Percentiles rank a stretch among this genome's conserved stretches.
phyloP scores from a whole-genome alignment of 345 rosid species.

The Barbarea vulgaris region DNA sequence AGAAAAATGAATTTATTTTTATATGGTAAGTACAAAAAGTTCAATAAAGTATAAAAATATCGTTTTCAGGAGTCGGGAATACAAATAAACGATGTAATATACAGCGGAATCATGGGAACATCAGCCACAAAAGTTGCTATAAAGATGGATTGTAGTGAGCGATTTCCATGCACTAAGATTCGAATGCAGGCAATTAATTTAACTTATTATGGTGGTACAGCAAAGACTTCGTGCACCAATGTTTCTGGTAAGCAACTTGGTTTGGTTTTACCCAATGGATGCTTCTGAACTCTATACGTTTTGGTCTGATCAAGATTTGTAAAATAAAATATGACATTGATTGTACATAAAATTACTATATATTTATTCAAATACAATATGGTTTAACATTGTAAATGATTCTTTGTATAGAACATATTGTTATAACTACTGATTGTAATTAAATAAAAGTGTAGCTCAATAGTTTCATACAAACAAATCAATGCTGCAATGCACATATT shows the following conservation, averaged over 20 bases:
- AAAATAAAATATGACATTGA: not conserved
- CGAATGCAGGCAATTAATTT: slow-evolving; percentile 37
- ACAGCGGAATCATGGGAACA: slow-evolving; percentile 38
- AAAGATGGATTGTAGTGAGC: slow-evolving; percentile 40
- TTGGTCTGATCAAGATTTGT: not conserved
- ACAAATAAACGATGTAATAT: slow-evolving; percentile 40
- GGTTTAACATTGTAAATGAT: not conserved
- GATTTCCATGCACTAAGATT: slow-evolving; percentile 36
- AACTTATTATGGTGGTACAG: slow-evolving; percentile 26
- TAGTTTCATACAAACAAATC: not conserved
- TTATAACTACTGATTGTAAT: not conserved
- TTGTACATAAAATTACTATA: not conserved
- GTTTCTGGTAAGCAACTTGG: slow-evolving; percentile 37
- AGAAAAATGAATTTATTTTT: not conserved
- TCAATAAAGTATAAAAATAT: not conserved
- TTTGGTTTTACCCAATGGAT: slow-evolving; percentile 36
- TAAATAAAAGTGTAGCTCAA: not conserved
- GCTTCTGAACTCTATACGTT: slow-evolving; percentile 15
- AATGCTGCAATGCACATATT: not conserved
- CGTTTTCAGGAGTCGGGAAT: slow-evolving; percentile 35
- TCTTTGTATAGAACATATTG: not conserved
- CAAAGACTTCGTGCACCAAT: slow-evolving; percentile 33
- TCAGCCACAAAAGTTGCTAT: slow-evolving; percentile 41
- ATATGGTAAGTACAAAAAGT: not conserved
- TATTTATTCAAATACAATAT: not conserved